Base-by-base conservation (phyloP, 495 filamentous ascomycete species). In the Acidiella bohemica region DNA sequence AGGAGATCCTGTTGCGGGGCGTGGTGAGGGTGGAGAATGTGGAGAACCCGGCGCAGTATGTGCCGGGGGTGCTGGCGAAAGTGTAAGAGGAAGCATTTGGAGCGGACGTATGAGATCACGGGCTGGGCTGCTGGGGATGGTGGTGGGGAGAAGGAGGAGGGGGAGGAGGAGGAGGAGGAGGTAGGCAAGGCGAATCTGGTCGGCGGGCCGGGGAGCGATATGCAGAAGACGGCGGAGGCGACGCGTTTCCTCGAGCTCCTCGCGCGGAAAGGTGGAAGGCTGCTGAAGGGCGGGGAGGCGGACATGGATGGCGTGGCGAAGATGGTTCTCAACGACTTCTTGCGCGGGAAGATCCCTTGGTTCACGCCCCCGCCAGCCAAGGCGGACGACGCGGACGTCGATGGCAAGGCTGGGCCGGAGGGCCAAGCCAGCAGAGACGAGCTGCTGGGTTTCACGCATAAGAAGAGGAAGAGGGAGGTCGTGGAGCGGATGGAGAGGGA, bases 11-110 rank as follows among this genome's bases (percentile, higher is more conserved):
- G n/a, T 73, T 97, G 26, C 72, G 84, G 42, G 90, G 92, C 44
- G 85, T 92, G 5, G 84, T 93, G 32, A 69, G 92, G 42, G 83
- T 95, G 3, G 92, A 96, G 59, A 93, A 93, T 45, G 85, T 97
- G 1, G 76, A 93, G 35, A 81, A 95, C 49, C 90, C 90, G 0
- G 84, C 88, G 51, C 92, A 96, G 47, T 97, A 97, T 56, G 84
- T 96, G 37, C 75, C 80, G 1, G 84, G 82, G 19, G 73, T 94
- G 6, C 63, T 97, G 37, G 67, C 64, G 19, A 80, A n/a, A 73
- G 41, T 84, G 87, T 22, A 84, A 93, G 60, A 69, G 71, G 8
- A 81, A 81, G 25, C 87, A 97, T 56, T 70, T 97, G 48, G 84
- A 96, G 59, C 72, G 85, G 41, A 96, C 90, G 3, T 97, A 97